Evolutionary conservation across 768 basidiomycete genomes (phyloP), one percentile per base, ranked within the genome.

Genomic region (Phylloporus scabripes): DNA sequence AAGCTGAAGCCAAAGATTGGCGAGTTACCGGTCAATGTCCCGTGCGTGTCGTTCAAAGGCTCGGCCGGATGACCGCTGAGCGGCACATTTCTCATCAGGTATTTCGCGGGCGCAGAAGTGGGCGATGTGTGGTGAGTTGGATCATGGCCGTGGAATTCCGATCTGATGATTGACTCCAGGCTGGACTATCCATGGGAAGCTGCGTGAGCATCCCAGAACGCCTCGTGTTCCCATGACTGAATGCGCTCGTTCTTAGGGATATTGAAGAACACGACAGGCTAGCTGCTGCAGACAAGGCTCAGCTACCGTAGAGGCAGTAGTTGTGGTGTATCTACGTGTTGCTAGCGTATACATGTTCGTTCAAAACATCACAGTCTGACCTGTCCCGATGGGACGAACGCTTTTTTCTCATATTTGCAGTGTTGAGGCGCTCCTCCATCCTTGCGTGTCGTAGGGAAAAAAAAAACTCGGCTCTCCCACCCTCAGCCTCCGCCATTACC

Each of bases 1-100:
- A 98, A 97, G 72, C 74, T 82, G 52, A 97, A 97, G 71, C 72
- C 75, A 28, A 99, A 99, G 72, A 64, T 83, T 31, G 93, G 82
- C 23, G 69, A 80, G 39, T 70, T 99, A 32, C 88, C 92, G 3
- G 57, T 73, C 2, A 79, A 80, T 50, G 73, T 76, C 23, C 78
- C 76, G 87, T 91, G 62, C 63, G 81, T 69, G 45, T 23, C 20
- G 49, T 21, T 31, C 15, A 41, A 15, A 41, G 8, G 31, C n/a
- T 28, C 41, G 41, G 38, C 41, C 41, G 41, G 28, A 42, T 17
- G 26, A 24, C 14, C 41, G 10, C 26, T 17, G 26, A 42, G 26
- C 15, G 12, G 21, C 32, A 14, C 10, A 29, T 44, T 57, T 45
- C 52, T 45, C 54, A 50, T 62, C 51, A 77, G 81, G 37, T 98